A percentile compares a stretch with the other conserved stretches of the same genome.
These are phyloP conservation scores for Balansia obtecta DNA, from an alignment of 2,329 filamentous ascomycete species.

Conservation along the genomic window DNA sequence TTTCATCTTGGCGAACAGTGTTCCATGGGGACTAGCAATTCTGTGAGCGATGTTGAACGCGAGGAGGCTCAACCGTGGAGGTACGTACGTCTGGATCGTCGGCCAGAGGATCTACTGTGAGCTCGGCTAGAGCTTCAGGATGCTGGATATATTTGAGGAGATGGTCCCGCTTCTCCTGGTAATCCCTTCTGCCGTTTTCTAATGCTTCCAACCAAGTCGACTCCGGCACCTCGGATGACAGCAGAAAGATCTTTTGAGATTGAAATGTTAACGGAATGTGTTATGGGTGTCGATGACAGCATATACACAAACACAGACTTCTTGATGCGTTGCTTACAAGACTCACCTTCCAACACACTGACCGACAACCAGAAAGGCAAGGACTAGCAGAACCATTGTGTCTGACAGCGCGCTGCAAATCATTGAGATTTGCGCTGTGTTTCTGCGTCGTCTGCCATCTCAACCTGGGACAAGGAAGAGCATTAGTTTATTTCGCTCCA, in stretches of 20 bases:
- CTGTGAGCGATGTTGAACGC: conserved; percentile 1
- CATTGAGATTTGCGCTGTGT: conserved; percentile 43
- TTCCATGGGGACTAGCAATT: conserved; percentile 70
- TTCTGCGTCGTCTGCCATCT: conserved; percentile 56
- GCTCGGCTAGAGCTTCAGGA: conserved; percentile 61
- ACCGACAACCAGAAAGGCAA: conserved; percentile 63
- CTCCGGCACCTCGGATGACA: conserved; percentile 56
- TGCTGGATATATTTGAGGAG: conserved; percentile 75
- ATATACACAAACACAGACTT: not conserved
- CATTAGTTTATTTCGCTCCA: not conserved
- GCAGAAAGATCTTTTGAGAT: conserved; percentile 54
- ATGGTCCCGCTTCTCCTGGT: conserved; percentile 57
- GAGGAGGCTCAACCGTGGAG: conserved; percentile 8
- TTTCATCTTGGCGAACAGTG: conserved; percentile 72
- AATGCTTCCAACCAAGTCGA: conserved; percentile 58
- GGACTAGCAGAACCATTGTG: conserved; percentile 46
- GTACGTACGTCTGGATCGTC: conserved; percentile 53
- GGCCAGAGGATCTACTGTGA: conserved; percentile 69
- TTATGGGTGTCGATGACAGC: no score
- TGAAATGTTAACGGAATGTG: conserved; percentile 7
- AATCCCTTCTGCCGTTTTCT: conserved; percentile 58
- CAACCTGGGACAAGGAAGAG: conserved; percentile 33
- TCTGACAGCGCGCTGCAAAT: conserved; percentile 53
- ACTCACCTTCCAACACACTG: conserved; percentile 79
- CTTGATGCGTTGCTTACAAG: not conserved